A percentile compares a stretch with the other conserved stretches of the same genome.
Evolutionary conservation across 73 alveolate genomes (phyloP).

Genomic region (Symbiodinium pilosum): DNA sequence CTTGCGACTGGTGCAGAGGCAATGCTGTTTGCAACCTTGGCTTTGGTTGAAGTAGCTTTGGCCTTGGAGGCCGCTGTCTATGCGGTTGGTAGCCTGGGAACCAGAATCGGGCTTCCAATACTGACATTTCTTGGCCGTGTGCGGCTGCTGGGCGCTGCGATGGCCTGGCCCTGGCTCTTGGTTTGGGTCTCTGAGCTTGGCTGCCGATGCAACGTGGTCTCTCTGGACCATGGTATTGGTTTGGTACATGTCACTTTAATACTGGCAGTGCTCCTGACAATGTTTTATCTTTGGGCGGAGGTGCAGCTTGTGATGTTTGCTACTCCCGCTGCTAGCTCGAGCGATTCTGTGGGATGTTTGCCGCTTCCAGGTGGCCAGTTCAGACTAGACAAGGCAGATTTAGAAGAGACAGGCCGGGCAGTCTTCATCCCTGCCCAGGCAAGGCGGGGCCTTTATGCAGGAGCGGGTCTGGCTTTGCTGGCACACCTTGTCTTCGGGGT

Average conservation of each 20-base stretch:
- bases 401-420: constrained; percentile 77
- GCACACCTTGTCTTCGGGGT: constrained; percentile 47
- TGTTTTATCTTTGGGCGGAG: constrained; percentile 83
- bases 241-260: constrained; percentile 28
- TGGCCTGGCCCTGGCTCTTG: constrained; percentile 90
- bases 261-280: constrained; percentile 50
- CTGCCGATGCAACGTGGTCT: constrained; percentile 45
- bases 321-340: neutral
- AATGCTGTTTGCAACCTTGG: constrained; percentile 62
- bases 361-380: constrained; percentile 79
- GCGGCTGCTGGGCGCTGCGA: constrained; percentile 66
- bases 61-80: constrained; percentile 82
- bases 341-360: constrained; percentile 18
- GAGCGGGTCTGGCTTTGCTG: constrained; percentile 74
- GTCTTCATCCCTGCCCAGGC: constrained; percentile 72
- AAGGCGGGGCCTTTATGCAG: constrained; percentile 43
- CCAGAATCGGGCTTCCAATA: constrained; percentile 30
- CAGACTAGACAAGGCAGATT: constrained; percentile 67
- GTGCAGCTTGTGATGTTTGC: constrained; percentile 27
- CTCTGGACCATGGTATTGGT: neutral
- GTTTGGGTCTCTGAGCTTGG: constrained; percentile 73
- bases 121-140: constrained; percentile 55
- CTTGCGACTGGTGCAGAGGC: constrained; percentile 86
- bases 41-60: constrained; percentile 42
- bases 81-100: constrained; percentile 73